Evolutionary conservation across 2,329 filamentous ascomycete genomes (phyloP), one percentile per base, ranked within the genome.

Genomic region (Gnomoniopsis sp.): DNA sequence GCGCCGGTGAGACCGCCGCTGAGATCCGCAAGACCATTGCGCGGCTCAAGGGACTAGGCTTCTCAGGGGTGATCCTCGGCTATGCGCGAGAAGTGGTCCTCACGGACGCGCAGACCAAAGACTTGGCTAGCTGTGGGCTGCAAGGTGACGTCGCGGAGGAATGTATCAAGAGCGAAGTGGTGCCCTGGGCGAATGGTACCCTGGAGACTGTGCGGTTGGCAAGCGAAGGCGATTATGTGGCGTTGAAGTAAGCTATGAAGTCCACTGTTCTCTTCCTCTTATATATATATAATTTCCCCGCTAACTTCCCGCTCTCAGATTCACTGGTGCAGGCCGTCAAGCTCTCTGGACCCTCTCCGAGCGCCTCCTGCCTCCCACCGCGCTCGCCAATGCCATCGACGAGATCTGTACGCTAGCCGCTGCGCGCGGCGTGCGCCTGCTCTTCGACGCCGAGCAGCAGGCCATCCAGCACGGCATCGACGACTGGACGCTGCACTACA

Each of bases 381-480:
- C 82, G 8, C 86, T 96, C 67, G 79, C 82, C 54, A 74, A 81
- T 15, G 88, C 89, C 15, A 90, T 96, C 62, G 83, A 90, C 64
- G 79, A 84, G 51, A 87, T 96, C 63, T 96, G 91, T 74, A 77
- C 86, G 49, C 82, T 89, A 17, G 91, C 91, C 0, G 80, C 84
- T 2, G 76, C 83, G 41, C 85, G 87, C 53, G 85, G 87, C 23
- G 85, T 96, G 2, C 82, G 85, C 3, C 80, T 97, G 1, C 83
- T 96, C 2, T 91, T 96, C 62, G 91, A 96, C 63, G 93, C 91
- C 1, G 93, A 97, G 74, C 91, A 96, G 72, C 86, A 88, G 58
- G 81, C 84, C 57, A 82, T 95, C 33, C 90, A 96, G 74, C 77
- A 82, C 6, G 91, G 91, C 8, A 93, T 96, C 62, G 88, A 95